Evolutionary conservation across 2,329 filamentous ascomycete genomes (phyloP).

Genomic region (Microsporum audouinii): DNA sequence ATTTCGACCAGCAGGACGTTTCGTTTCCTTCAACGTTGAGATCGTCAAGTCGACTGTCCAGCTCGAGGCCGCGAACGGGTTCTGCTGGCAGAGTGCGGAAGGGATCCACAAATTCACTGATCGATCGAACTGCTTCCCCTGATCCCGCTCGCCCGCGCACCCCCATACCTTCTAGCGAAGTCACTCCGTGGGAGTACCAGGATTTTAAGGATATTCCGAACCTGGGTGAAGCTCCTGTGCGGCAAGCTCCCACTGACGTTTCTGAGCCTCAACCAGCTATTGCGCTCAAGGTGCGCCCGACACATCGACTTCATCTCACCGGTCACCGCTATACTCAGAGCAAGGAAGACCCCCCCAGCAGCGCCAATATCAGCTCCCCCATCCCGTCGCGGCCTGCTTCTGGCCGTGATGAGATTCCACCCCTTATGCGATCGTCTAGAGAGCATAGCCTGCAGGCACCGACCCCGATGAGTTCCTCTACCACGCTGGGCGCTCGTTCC

Average conservation of each 20-base stretch:
- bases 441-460: conserved; percentile 12
- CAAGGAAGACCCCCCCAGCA: conserved; percentile 42
- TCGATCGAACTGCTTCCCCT: conserved; percentile 54
- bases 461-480: conserved; percentile 27
- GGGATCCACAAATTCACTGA: conserved; percentile 65
- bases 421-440: conserved; percentile 37
- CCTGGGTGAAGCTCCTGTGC: conserved; percentile 66
- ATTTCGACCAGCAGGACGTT: conserved; percentile 26
- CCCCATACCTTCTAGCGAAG: conserved; percentile 70
- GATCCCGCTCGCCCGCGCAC: conserved; percentile 66
- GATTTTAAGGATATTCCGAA: conserved; percentile 68
- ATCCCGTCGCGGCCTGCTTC: conserved; percentile 6
- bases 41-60: conserved; percentile 7
- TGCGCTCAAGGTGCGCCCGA: conserved; percentile 29
- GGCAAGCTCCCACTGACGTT: conserved; percentile 55
- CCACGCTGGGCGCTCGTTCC: conserved; percentile 49
- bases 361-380: not conserved
- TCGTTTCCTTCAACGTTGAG: conserved; percentile 6
- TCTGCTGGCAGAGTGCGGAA: conserved; percentile 58
- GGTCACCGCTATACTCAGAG: conserved; percentile 45
- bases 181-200: conserved; percentile 96
- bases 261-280: conserved; percentile 31
- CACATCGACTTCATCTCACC: conserved; percentile 33
- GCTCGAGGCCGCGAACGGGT: conserved; percentile 1
- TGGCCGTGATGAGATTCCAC: conserved; percentile 28